Percentiles rank a stretch among this genome's conserved stretches.
phyloP scores from a whole-genome alignment of 2,329 filamentous ascomycete genomes.

The Colletotrichum gigasporum region DNA sequence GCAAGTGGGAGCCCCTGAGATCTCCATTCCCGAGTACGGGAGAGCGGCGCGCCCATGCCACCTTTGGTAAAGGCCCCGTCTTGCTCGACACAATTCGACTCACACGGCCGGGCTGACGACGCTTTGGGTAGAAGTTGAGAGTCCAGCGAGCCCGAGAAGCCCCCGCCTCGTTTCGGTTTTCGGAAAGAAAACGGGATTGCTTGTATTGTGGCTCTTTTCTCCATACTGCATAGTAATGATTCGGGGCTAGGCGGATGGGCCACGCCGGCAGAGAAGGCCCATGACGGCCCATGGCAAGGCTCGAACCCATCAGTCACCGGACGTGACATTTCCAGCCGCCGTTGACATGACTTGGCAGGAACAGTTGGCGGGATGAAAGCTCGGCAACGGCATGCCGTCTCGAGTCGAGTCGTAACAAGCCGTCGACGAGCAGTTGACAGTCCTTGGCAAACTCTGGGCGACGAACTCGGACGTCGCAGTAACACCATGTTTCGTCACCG shows the following conservation, averaged over 20 bases:
- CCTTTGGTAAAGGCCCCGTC: not conserved
- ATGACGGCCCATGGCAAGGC: not conserved
- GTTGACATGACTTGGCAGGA: slow-evolving; percentile 24
- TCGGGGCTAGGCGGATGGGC: not conserved
- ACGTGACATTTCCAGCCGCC: slow-evolving; percentile 11
- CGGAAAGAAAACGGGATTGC: slow-evolving; percentile 9
- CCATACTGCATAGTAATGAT: no score
- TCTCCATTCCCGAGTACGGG: slow-evolving; percentile 2
- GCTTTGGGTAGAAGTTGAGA: not conserved
- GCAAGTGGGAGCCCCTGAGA: slow-evolving; percentile 6
- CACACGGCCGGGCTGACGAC: slow-evolving; percentile 6
- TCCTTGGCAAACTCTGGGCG: slow-evolving; percentile 22
- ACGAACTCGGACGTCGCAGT: slow-evolving; percentile 13
- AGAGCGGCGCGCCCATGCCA: not conserved
- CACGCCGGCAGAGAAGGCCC: not conserved
- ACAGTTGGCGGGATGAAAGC: slow-evolving; percentile 26
- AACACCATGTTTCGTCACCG: slow-evolving; percentile 22
- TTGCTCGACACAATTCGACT: slow-evolving; percentile 3
- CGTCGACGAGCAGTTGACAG: slow-evolving; percentile 28
- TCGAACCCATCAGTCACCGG: not conserved
- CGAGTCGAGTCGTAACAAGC: slow-evolving; percentile 23
- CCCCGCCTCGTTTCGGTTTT: slow-evolving; percentile 15
- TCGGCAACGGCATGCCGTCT: slow-evolving; percentile 21
- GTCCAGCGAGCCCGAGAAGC: not conserved
- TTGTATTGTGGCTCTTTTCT: slow-evolving; percentile 11